Evolutionary conservation across 179 eudicot species (phyloP).

Genomic region (Vitellaria paradoxa): DNA sequence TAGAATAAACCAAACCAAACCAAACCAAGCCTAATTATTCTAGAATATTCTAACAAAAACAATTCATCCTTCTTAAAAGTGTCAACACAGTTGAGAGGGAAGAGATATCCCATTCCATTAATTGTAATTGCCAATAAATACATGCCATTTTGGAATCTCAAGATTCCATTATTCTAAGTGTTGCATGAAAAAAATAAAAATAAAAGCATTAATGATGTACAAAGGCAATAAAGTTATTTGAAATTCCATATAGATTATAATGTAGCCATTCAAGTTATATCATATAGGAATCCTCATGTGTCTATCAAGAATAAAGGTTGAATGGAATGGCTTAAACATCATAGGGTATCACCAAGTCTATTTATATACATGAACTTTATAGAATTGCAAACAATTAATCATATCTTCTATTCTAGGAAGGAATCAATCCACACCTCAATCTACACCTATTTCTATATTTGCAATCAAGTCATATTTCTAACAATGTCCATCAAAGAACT

Average conservation of each 20-base stretch:
- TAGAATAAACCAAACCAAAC: too few relatives aligned
- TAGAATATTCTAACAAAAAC: too few relatives aligned
- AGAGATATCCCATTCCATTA: not conserved
- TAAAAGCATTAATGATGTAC: not conserved
- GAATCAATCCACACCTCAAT: too few relatives aligned
- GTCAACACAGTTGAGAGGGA: not conserved
- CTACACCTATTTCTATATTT: too few relatives aligned
- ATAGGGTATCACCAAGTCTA: too few relatives aligned
- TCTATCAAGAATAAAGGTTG: too few relatives aligned
- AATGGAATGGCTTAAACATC: too few relatives aligned
- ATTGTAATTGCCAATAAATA: not conserved
- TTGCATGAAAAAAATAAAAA: not conserved
- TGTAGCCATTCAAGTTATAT: not conserved
- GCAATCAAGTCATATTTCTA: too few relatives aligned
- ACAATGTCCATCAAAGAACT: not conserved
- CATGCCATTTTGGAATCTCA: slow-evolving; percentile 1
- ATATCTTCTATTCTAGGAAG: too few relatives aligned
- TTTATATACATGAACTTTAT: too few relatives aligned
- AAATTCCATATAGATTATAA: not conserved
- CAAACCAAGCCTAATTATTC: too few relatives aligned
- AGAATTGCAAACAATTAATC: too few relatives aligned
- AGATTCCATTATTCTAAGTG: not conserved
- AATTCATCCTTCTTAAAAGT: not conserved
- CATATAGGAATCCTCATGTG: not conserved
- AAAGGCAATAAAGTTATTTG: not conserved